Conservation (phyloP, 2,329 filamentous ascomycete species). For the Coniochaeta sp. region DNA sequence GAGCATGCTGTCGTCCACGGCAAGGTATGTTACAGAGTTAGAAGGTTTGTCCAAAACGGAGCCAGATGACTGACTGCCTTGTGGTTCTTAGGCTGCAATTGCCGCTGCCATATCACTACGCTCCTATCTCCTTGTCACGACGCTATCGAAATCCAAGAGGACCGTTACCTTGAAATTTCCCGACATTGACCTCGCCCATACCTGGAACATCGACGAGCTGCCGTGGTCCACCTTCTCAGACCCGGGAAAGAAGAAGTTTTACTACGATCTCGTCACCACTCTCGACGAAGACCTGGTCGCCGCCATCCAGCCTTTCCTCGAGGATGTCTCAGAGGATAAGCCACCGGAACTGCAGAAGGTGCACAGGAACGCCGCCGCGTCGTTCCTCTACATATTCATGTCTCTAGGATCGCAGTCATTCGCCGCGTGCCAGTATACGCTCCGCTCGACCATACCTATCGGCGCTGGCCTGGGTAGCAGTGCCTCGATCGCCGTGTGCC, state of each 20-base stretch:
- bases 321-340: conserved; percentile 58
- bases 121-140: conserved; percentile 93
- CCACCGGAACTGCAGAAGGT: conserved; percentile 72
- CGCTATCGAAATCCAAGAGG: conserved; percentile 83
- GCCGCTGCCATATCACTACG: conserved; percentile 91
- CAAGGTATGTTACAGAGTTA: conserved; percentile 53
- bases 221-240: conserved; percentile 80
- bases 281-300: conserved; percentile 77
- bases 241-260: conserved; percentile 84
- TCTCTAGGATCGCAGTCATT: conserved; percentile 76
- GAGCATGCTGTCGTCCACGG: conserved; percentile 98
- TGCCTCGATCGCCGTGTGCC: conserved; percentile 86
- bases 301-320: conserved; percentile 74
- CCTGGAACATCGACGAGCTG: conserved; percentile 87
- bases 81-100: conserved; percentile 62
- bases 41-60: background rate
- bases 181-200: conserved; percentile 83
- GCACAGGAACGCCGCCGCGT: conserved; percentile 71
- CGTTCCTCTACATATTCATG: conserved; percentile 89
- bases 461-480: conserved; percentile 87
- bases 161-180: conserved; percentile 85
- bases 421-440: conserved; percentile 76
- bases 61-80: background rate
- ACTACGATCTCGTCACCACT: conserved; percentile 80
- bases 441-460: conserved; percentile 90